phyloP scores from a whole-genome alignment of 2,329 filamentous ascomycete species.

The Colletotrichum simmondsii region DNA sequence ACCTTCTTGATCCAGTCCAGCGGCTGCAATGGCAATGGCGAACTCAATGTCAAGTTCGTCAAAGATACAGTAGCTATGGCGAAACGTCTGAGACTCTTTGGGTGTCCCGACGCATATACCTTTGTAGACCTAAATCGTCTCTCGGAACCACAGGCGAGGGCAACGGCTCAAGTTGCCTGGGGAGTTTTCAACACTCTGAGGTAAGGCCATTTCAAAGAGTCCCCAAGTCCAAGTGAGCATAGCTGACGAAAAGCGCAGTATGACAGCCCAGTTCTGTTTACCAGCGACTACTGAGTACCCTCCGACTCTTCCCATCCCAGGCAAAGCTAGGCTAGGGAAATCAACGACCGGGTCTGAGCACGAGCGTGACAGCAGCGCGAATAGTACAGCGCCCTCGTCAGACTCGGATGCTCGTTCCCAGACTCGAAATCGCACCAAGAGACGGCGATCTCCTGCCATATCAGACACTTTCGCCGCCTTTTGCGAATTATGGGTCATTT shows the following conservation, averaged over 20 bases:
- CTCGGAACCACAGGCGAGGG: conserved; percentile 12
- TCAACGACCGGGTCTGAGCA: background rate
- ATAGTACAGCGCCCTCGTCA: background rate
- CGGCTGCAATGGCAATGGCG: conserved; percentile 29
- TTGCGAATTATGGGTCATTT: conserved; percentile 50
- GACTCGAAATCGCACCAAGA: background rate
- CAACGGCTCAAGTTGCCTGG: conserved; percentile 39
- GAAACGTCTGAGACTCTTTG: conserved; percentile 25
- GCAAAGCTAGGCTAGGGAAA: background rate
- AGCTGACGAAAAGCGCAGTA: conserved; percentile 10
- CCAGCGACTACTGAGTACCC: conserved; percentile 30
- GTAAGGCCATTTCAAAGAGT: conserved; percentile 39
- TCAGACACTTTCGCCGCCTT: conserved; percentile 44
- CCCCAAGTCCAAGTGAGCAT: background rate
- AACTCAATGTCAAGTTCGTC: conserved; percentile 25
- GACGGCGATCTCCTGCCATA: conserved; percentile 24
- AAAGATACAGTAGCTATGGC: conserved; percentile 29
- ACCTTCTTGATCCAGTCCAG: conserved; percentile 24
- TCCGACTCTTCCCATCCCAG: conserved; percentile 25
- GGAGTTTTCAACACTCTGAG: conserved; percentile 50
- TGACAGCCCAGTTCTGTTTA: conserved; percentile 21
- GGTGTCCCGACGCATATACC: conserved; percentile 22
- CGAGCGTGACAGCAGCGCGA: background rate
- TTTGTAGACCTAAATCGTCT: conserved; percentile 4
- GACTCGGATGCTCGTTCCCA: background rate